phyloP scores from a whole-genome alignment of 257 asterid species.

The Misopates orontium region DNA sequence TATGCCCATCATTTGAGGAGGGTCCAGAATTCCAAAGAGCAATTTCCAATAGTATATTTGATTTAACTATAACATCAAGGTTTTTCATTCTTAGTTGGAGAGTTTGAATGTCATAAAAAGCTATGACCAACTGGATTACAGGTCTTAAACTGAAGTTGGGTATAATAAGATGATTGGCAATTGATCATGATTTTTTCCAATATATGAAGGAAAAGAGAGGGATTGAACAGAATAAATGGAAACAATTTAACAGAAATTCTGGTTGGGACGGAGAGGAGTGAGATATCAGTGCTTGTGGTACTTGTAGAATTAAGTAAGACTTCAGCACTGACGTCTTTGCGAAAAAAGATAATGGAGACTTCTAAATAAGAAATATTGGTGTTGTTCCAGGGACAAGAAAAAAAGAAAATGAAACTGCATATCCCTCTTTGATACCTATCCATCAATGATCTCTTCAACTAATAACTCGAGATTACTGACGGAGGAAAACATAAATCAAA shows the following conservation, averaged over 20 bases:
- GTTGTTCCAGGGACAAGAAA: background rate
- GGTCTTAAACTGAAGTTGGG: background rate
- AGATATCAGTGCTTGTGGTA: background rate
- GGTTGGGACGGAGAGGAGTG: background rate
- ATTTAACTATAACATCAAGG: no score
- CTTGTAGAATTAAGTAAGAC: slow-evolving; percentile 14
- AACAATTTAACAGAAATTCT: background rate
- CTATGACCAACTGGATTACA: slow-evolving; percentile 18
- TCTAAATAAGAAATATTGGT: no score
- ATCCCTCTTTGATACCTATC: slow-evolving; percentile 4
- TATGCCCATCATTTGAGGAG: no score
- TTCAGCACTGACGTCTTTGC: slow-evolving; percentile 6
- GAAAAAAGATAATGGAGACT: background rate
- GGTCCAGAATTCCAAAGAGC: no score
- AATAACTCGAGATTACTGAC: background rate
- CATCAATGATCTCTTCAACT: slow-evolving; percentile 4
- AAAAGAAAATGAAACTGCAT: slow-evolving; percentile 8
- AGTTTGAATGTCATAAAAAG: slow-evolving; percentile 7
- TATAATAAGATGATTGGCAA: background rate
- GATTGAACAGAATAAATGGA: background rate
- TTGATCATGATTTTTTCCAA: background rate
- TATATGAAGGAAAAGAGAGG: background rate
- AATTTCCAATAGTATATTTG: no score
- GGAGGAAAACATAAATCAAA: background rate
- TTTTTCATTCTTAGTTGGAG: background rate